Base-by-base conservation (phyloP, 2,329 filamentous ascomycete species). In the Stachybotrys elegans region DNA sequence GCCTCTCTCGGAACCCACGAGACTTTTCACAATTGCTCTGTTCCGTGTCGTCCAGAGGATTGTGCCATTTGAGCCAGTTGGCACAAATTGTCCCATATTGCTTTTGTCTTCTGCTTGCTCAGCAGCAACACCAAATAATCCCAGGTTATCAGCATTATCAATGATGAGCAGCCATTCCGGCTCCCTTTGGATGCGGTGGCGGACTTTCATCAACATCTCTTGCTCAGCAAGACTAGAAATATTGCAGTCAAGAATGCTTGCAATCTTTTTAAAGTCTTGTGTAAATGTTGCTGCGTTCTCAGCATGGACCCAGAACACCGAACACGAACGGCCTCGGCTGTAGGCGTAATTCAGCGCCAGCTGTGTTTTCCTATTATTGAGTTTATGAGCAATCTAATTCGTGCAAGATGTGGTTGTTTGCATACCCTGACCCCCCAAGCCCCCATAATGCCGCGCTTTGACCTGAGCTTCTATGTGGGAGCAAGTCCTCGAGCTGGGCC, bases 221-320 rank as follows among this genome's bases (percentile, higher is more conserved):
- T 52, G 17, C 5, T 45, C 54, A 27, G 52, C 48, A 3, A 57
- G 43, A 35, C 45, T 45, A 8, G 17, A 5, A 19, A 19, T 25
- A 2, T 45, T 35, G 4, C 65, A 17, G 2, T 52, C 51, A 1
- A 64, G 42, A 4, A 43, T 50, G 23, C 40, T 53, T 0, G 60
- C 59, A 38, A 69, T 61, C 1, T 42, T 43, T 32, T 51, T 57
- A 34, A 62, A 67, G 45, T 58, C 58, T 12, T 57, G 50, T 2
- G 46, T 35, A 42, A 68, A 63, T 4, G 57, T 64, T 13, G 54
- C 51, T 25, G 56, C 48, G 38, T 44, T 60, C 39, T 63, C 55
- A 9, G 63, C 65, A 43, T 65, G 59, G 2, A 68, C 58, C 65
- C 60, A 68, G 44, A 68, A 65, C 2, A 69, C 51, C 0, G 58